A percentile compares a stretch with the other conserved stretches of the same genome.
Evolutionary conservation across 2,329 filamentous ascomycete species (phyloP).

Genomic region (Grosmannia huntii): DNA sequence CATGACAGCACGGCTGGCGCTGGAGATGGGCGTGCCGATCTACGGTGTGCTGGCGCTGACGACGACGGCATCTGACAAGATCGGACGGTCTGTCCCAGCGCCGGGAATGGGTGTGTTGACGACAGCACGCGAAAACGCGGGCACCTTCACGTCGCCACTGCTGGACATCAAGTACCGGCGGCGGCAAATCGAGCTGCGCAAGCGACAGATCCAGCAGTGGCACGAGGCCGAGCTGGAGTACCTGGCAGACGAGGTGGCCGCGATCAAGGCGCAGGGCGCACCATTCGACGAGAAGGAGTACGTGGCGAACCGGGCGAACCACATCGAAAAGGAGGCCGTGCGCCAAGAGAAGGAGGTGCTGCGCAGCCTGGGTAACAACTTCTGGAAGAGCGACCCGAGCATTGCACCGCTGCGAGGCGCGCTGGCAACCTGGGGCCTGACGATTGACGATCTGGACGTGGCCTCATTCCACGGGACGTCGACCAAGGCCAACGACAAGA

Average conservation of each 20-base stretch:
- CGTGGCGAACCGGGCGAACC: slow-evolving; percentile 66
- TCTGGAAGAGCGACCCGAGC: slow-evolving; percentile 91
- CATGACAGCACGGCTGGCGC: slow-evolving; percentile 89
- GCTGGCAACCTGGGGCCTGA: slow-evolving; percentile 94
- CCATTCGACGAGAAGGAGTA: slow-evolving; percentile 74
- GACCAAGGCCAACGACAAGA: slow-evolving; percentile 98
- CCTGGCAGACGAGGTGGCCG: slow-evolving; percentile 80
- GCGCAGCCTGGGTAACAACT: slow-evolving; percentile 89
- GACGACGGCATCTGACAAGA: slow-evolving; percentile 96
- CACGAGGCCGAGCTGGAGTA: slow-evolving; percentile 91
- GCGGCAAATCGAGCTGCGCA: slow-evolving; percentile 85
- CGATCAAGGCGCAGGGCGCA: slow-evolving; percentile 69
- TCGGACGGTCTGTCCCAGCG: slow-evolving; percentile 90
- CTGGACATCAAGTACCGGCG: slow-evolving; percentile 96
- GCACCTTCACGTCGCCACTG: slow-evolving; percentile 89
- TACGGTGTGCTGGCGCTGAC: slow-evolving; percentile 90
- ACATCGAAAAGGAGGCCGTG: slow-evolving; percentile 78
- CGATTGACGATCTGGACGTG: slow-evolving; percentile 87
- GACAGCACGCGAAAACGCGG: slow-evolving; percentile 77
- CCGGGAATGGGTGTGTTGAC: slow-evolving; percentile 95
- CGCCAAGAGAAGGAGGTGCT: slow-evolving; percentile 90
- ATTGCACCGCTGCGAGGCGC: slow-evolving; percentile 95
- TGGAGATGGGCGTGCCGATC: slow-evolving; percentile 98
- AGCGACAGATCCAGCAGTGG: slow-evolving; percentile 91
- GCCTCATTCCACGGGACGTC: slow-evolving; percentile 99